Percentiles rank a stretch among this genome's conserved stretches.
phyloP scores from a whole-genome alignment of 2,329 filamentous ascomycete genomes.

The Verticillium tricorpus region DNA sequence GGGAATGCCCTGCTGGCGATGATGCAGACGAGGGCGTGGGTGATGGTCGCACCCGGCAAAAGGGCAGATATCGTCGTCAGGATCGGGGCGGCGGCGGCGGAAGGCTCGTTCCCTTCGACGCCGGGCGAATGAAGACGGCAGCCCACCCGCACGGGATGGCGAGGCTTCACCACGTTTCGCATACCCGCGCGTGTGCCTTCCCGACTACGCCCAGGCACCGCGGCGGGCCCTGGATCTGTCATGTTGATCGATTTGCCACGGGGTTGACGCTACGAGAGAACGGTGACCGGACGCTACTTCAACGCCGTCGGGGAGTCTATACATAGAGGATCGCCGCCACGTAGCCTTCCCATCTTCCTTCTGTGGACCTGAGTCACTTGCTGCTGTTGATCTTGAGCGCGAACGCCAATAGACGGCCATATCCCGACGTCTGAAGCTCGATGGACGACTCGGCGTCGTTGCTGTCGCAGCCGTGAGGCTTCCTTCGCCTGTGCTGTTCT shows the following conservation, averaged over 20 bases:
- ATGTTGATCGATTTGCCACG: neutral
- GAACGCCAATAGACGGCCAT: too few relatives aligned
- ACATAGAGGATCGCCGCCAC: neutral
- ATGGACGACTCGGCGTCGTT: too few relatives aligned
- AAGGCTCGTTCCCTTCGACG: neutral
- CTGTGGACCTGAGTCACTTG: too few relatives aligned
- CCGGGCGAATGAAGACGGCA: neutral
- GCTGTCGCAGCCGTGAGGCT: too few relatives aligned
- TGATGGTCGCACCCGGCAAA: neutral
- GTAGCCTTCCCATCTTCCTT: too few relatives aligned
- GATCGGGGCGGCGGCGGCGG: neutral
- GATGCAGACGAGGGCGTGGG: neutral
- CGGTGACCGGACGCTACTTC: neutral
- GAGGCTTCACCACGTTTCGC: neutral
- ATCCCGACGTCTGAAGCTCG: too few relatives aligned
- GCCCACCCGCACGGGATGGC: neutral
- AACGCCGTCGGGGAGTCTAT: neutral
- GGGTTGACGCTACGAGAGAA: neutral
- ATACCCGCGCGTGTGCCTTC: neutral
- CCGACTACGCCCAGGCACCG: neutral
- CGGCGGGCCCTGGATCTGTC: neutral
- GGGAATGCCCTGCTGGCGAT: neutral
- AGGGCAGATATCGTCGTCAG: neutral
- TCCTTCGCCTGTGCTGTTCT: too few relatives aligned
- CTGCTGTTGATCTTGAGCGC: too few relatives aligned